These are phyloP conservation scores for Achlya hypogyna DNA, from an alignment of 352 stramenopile genomes.

Conservation along the genomic window DNA sequence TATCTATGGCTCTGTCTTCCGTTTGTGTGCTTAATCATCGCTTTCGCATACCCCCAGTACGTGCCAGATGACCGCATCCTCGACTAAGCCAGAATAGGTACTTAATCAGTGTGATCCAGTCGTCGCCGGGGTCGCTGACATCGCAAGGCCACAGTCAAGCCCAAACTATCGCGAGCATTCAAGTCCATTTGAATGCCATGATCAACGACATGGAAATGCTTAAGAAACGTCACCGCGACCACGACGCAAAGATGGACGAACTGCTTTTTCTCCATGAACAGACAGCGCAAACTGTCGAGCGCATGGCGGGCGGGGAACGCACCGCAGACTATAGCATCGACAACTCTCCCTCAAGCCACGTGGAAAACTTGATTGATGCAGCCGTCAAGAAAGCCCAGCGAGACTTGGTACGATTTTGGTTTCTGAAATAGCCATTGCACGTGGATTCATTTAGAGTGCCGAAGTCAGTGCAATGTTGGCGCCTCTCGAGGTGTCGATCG, in stretches of 20 bases:
- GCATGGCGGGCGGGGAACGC: not conserved
- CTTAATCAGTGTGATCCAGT: constrained; percentile 11
- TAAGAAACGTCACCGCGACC: constrained; percentile 11
- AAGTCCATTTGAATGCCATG: constrained; percentile 18
- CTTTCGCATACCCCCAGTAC: constrained; percentile 10
- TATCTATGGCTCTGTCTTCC: constrained; percentile 15
- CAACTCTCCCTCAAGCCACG: not conserved
- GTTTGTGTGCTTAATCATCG: constrained; percentile 10
- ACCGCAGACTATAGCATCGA: not conserved
- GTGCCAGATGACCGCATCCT: not conserved
- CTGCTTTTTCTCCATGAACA: constrained; percentile 12
- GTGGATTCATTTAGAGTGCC: constrained; percentile 3
- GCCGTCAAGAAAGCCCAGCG: constrained; percentile 13
- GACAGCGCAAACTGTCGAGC: not conserved
- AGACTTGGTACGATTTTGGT: not conserved
- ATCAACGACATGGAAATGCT: constrained; percentile 18
- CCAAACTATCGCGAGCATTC: constrained; percentile 6
- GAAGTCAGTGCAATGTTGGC: not conserved
- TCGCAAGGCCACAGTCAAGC: not conserved
- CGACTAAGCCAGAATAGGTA: not conserved
- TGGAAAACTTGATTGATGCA: constrained; percentile 4
- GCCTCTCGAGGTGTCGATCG: not conserved
- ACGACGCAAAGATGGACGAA: constrained; percentile 8
- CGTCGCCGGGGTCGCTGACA: constrained; percentile 4
- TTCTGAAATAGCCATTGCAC: not conserved